phyloP scores from a whole-genome alignment of 176 grass and related monocot genomes.

The Tuctoria greenei region DNA sequence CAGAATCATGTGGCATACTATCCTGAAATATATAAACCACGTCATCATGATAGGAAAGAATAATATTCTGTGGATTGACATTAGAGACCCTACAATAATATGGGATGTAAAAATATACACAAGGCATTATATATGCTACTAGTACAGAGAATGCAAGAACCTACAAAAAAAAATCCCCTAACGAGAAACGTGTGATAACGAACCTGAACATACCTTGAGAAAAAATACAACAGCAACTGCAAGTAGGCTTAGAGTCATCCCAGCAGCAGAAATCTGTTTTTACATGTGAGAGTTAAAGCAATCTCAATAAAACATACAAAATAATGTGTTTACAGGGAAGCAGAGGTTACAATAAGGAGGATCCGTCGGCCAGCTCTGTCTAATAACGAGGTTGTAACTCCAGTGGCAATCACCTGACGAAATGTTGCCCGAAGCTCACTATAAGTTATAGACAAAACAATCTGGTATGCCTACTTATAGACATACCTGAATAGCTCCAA shows the following conservation, averaged over 20 bases:
- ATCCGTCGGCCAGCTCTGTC: slow-evolving; percentile 89
- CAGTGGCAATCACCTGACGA: slow-evolving; percentile 77
- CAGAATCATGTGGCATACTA: slow-evolving; percentile 54
- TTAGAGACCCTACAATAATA: background rate
- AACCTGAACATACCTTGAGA: slow-evolving; percentile 57
- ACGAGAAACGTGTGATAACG: background rate
- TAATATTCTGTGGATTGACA: slow-evolving; percentile 7
- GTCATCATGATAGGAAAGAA: background rate
- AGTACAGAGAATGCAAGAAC: background rate
- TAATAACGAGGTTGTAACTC: slow-evolving; percentile 86
- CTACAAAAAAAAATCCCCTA: background rate
- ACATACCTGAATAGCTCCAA: slow-evolving; percentile 92
- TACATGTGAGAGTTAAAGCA: slow-evolving; percentile 35
- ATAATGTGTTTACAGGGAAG: slow-evolving; percentile 3
- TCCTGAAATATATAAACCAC: slow-evolving; percentile 57
- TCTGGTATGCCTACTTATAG: background rate
- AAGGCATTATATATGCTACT: background rate
- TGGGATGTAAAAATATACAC: background rate
- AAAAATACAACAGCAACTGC: slow-evolving; percentile 78
- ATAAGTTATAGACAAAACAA: slow-evolving; percentile 6
- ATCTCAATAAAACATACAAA: slow-evolving; percentile 1
- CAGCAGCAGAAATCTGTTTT: slow-evolving; percentile 62
- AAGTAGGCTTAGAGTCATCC: slow-evolving; percentile 88
- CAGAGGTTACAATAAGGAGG: slow-evolving; percentile 78
- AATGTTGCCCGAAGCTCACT: slow-evolving; percentile 26